Conservation (phyloP, 2,329 filamentous ascomycete genomes). For the Xylaria sp. region DNA sequence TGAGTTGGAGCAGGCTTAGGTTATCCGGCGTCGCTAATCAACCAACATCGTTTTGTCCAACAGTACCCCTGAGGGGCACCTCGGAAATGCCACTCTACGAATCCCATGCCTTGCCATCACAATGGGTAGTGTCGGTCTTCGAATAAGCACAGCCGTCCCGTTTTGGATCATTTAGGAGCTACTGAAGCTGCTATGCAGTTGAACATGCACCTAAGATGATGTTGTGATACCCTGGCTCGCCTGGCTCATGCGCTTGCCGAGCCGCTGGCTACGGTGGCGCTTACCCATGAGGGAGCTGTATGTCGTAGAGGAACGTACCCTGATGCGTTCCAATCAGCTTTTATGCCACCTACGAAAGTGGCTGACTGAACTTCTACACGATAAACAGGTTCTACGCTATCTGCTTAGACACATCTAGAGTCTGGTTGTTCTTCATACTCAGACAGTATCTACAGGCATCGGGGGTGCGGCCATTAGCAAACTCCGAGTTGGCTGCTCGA, state of each 20-base stretch:
- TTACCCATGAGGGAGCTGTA: background rate
- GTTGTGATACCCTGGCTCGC: constrained; percentile 18
- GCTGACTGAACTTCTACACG: background rate
- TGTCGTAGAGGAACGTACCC: background rate
- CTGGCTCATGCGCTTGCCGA: constrained; percentile 16
- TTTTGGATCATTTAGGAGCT: constrained; percentile 16
- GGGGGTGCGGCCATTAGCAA: constrained; percentile 3
- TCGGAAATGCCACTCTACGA: constrained; percentile 4
- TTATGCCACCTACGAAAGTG: constrained; percentile 18
- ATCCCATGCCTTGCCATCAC: constrained; percentile 1
- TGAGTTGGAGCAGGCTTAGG: constrained; percentile 11
- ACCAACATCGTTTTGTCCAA: constrained; percentile 17
- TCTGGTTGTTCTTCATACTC: background rate
- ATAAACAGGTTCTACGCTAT: background rate
- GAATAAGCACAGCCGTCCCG: constrained; percentile 16
- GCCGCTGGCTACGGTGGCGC: constrained; percentile 9
- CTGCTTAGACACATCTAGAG: background rate
- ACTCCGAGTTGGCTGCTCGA: background rate
- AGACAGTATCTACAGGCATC: background rate
- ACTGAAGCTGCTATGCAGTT: constrained; percentile 8
- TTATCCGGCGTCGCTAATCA: constrained; percentile 9
- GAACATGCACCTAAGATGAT: constrained; percentile 17
- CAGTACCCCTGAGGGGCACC: constrained; percentile 10
- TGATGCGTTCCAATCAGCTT: constrained; percentile 19
- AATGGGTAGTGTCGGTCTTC: background rate